Evolutionary conservation across 2,329 filamentous ascomycete genomes (phyloP), one percentile per base, ranked within the genome.

Genomic region (Talaromyces rugulosus): DNA sequence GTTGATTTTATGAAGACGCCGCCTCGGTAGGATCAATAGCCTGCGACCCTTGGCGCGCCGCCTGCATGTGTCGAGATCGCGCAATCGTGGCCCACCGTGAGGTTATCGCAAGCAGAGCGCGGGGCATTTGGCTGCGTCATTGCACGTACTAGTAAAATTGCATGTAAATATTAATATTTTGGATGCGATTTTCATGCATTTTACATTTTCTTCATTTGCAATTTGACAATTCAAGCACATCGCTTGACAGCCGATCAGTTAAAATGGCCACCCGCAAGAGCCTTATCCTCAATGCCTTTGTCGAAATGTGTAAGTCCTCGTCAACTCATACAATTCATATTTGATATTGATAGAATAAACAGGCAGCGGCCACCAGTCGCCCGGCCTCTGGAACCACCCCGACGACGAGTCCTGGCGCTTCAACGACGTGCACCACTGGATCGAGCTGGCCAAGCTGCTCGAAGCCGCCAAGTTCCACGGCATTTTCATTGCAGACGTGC

Each of bases 401-500:
- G 78, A 85, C 16, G 87, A 90, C 65, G 77, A 84, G 65, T 89
- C 87, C 1, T 80, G 81, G 66, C 74, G 83, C 18, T 90, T 89
- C 72, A 85, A 85, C 64, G 78, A 83, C 30, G 75, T 87, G 36
- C 75, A 83, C 5, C 83, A 88, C 63, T 89, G 87, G 86, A 80
- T 83, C 0, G 78, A 84, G 57, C 73, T 89, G 0, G 86, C 86
- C 0, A 79, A 87, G 63, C 74, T 85, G 0, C 80, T 88, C 0
- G 86, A 89, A 65, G 76, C 80, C 0, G 86, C 83, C 33, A 86
- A 87, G 59, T 87, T 89, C 65, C 85, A 88, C 59, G 85, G 84
- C 11, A 86, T 89, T 40, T 89, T 89, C 72, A 86, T 89, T 58
- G 87, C 87, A 0, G 87, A 89, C 69, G 85, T 88, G 0, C 78